phyloP scores from a whole-genome alignment of 1,284 basidiomycete genomes.

The Mycosarcoma mackinlayi region DNA sequence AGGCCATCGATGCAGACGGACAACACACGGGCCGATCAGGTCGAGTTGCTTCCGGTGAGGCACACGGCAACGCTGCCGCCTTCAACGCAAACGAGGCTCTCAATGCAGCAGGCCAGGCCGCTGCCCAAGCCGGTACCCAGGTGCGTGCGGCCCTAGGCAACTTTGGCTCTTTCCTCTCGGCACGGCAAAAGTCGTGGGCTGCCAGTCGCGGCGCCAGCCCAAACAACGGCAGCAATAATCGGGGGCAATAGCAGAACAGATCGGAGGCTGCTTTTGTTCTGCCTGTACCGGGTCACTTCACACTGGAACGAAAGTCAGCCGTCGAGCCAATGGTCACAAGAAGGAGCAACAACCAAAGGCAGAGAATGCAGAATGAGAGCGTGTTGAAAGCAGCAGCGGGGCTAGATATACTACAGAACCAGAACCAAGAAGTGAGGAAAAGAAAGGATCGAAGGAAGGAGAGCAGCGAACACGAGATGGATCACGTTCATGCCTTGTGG shows the following conservation, averaged over 20 bases:
- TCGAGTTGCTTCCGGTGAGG: conserved; percentile 5
- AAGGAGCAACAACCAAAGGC: not conserved
- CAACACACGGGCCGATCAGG: conserved; percentile 38
- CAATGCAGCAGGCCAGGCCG: conserved; percentile 51
- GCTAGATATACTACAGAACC: conserved; percentile 53
- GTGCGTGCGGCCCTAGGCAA: conserved; percentile 59
- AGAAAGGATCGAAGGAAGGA: conserved; percentile 15
- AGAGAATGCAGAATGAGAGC: conserved; percentile 34
- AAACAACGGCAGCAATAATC: conserved; percentile 18
- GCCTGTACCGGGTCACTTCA: no score
- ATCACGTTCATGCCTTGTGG: conserved; percentile 42
- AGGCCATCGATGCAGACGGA: conserved; percentile 50
- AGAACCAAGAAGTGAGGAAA: conserved; percentile 26
- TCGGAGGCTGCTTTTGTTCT: no score
- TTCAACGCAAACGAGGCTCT: conserved; percentile 44
- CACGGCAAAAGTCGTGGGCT: conserved; percentile 51
- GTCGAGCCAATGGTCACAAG: not conserved
- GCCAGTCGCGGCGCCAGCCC: conserved; percentile 16
- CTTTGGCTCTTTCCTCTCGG: conserved; percentile 62
- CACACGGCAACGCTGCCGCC: conserved; percentile 8
- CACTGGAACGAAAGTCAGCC: no score
- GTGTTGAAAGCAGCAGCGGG: conserved; percentile 33
- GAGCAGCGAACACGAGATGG: not conserved
- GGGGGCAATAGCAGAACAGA: no score
- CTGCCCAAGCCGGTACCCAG: conserved; percentile 57